phyloP scores from a whole-genome alignment of 2,329 filamentous ascomycete genomes.

The Sarocladium oryzae region DNA sequence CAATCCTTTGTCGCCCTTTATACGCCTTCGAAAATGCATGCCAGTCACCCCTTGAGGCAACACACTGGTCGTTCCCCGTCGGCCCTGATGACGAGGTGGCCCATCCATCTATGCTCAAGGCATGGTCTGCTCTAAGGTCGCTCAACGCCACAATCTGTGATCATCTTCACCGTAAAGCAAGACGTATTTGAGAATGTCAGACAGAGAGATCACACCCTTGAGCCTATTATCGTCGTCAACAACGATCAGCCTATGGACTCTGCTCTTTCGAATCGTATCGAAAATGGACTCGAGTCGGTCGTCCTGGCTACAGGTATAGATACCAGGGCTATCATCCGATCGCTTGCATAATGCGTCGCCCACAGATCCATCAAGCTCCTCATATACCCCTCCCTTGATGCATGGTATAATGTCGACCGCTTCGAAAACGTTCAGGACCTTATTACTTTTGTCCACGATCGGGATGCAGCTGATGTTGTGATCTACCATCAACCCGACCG shows the following conservation, averaged over 20 bases:
- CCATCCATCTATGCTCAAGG: neutral
- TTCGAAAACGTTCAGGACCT: conserved; percentile 93
- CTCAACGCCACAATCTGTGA: conserved; percentile 12
- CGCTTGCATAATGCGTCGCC: conserved; percentile 85
- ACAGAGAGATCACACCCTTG: conserved; percentile 84
- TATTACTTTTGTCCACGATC: conserved; percentile 71
- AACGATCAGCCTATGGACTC: conserved; percentile 87
- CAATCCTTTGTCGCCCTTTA: neutral
- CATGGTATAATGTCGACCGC: conserved; percentile 94
- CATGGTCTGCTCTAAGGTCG: neutral
- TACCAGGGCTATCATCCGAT: conserved; percentile 86
- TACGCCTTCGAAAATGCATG: conserved; percentile 5
- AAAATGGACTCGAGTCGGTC: conserved; percentile 94
- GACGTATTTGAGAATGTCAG: conserved; percentile 94
- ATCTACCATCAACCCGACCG: conserved; percentile 88
- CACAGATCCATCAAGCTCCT: conserved; percentile 78
- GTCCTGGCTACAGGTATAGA: conserved; percentile 89
- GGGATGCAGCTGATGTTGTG: conserved; percentile 92
- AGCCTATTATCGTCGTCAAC: conserved; percentile 85
- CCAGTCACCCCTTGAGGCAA: neutral
- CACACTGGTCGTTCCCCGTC: neutral
- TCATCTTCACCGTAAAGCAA: conserved; percentile 71
- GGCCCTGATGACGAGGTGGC: neutral
- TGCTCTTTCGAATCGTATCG: conserved; percentile 89
- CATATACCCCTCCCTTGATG: conserved; percentile 89